A percentile compares a stretch with the other conserved stretches of the same genome.
Conservation (phyloP, 306 rosid genomes). For the Quercus variabilis region DNA sequence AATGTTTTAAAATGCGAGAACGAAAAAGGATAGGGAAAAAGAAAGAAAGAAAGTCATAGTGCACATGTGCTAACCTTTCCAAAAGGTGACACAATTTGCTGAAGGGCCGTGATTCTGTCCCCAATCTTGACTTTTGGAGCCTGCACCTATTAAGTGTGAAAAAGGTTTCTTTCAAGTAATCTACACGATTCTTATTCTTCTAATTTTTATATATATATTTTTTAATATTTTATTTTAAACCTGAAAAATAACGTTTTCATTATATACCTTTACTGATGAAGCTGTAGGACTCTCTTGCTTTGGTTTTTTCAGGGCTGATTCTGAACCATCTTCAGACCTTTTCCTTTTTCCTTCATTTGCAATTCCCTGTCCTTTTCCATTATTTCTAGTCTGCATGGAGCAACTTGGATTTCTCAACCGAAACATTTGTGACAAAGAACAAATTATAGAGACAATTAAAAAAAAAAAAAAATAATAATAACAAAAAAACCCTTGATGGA, state of each 20-base stretch:
- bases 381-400: constrained; percentile 41
- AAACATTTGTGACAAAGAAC: not conserved
- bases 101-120: constrained; percentile 86
- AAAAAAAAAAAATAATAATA: not conserved
- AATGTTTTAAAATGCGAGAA: constrained; percentile 11
- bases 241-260: not conserved
- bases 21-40: constrained; percentile 27
- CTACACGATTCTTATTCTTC: not conserved
- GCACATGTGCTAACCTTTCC: constrained; percentile 70
- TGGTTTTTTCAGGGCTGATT: constrained; percentile 56
- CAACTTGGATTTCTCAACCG: not conserved
- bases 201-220: too few species aligned
- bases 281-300: constrained; percentile 58
- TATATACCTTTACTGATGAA: constrained; percentile 65
- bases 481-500: not conserved
- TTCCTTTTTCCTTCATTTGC: constrained; percentile 71
- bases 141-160: constrained; percentile 46
- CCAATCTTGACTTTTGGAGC: constrained; percentile 92
- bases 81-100: constrained; percentile 97
- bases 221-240: too few species aligned
- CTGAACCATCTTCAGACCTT: constrained; percentile 73
- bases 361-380: constrained; percentile 58
- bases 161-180: constrained; percentile 20
- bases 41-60: not conserved
- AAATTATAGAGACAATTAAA: not conserved